Base-by-base conservation (phyloP, 1,284 basidiomycete genomes). In the Irpex rosettiformis region DNA sequence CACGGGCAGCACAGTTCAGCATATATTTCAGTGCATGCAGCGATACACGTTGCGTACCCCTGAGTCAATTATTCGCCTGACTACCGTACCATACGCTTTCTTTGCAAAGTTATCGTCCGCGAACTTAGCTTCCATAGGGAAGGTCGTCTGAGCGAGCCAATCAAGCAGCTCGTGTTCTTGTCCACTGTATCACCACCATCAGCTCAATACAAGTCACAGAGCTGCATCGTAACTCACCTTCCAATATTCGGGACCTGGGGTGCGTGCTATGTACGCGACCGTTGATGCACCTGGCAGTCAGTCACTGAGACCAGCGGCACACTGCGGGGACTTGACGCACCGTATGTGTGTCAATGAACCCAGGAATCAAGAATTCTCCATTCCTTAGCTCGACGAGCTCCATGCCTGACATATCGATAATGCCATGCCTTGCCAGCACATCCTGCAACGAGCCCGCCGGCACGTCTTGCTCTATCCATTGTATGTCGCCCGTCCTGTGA, bases 281-380 rank as follows among this genome's bases (percentile, higher is more conserved):
- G 21, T n/a, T n/a, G n/a, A 55, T 18, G 62, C 51, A 59, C 18
- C 27, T n/a, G 1, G 11, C 10, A 16, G 21, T 24, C 4, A 58
- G 40, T 58, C 55, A 56, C 8, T 54, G 21, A 18, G 2, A 49
- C n/a, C 24, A 54, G 18, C 22, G 47, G 29, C 4, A 4, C 4
- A 43, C 37, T 33, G 57, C 16, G 47, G 40, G 58, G 48, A n/a
- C 7, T 4, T 21, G n/a, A 70, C 84, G 71, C 66, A 92, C 90
- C 27, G 88, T 93, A 72, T 96, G 94, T 25, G 94, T 96, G 75
- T 96, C 94, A 57, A 96, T 78, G 69, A 96, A 87, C 13, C 94
- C 94, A 3, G 95, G 94, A 66, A 93, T 84, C 56, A 97, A 69
- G 71, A 96, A 95, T 66, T 94, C 85, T 8, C 91, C 91, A 1